These are phyloP conservation scores for Ogataea pilisensis DNA, from an alignment of 805 yeast species.

Conservation along the genomic window DNA sequence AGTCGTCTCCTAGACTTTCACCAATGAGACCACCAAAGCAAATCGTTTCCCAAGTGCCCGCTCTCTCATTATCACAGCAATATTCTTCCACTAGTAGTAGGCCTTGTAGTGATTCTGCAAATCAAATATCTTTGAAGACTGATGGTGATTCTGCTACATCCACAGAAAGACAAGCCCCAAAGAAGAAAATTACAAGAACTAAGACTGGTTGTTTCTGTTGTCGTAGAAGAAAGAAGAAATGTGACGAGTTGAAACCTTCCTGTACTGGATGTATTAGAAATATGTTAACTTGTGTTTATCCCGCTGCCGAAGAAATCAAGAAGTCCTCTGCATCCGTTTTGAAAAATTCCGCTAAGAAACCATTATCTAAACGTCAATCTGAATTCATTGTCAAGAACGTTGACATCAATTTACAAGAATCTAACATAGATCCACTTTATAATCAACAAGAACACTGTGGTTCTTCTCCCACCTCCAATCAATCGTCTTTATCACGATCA, in stretches of 20 bases:
- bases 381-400: slow-evolving; percentile 2
- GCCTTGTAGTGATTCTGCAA: background rate
- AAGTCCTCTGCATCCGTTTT: slow-evolving; percentile 8
- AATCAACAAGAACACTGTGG: slow-evolving; percentile 1
- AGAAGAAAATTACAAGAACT: slow-evolving; percentile 32
- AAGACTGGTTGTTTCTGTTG: slow-evolving; percentile 38
- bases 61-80: slow-evolving; percentile 1
- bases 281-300: slow-evolving; percentile 32
- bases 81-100: too few relatives aligned
- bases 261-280: slow-evolving; percentile 35
- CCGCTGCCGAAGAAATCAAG: slow-evolving; percentile 19
- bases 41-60: background rate
- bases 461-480: slow-evolving; percentile 2
- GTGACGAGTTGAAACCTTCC: slow-evolving; percentile 32
- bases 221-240: slow-evolving; percentile 36
- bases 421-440: background rate
- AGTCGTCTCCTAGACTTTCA: slow-evolving; percentile 16
- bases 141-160: background rate
- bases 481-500: too few relatives aligned
- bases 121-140: too few relatives aligned
- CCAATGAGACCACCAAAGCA: slow-evolving; percentile 7
- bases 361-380: background rate
- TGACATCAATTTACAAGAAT: slow-evolving; percentile 3
- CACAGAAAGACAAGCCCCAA: slow-evolving; percentile 2
- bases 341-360: slow-evolving; percentile 1